Conservation (phyloP, 768 basidiomycete species). For the Myochromella boudieri region DNA sequence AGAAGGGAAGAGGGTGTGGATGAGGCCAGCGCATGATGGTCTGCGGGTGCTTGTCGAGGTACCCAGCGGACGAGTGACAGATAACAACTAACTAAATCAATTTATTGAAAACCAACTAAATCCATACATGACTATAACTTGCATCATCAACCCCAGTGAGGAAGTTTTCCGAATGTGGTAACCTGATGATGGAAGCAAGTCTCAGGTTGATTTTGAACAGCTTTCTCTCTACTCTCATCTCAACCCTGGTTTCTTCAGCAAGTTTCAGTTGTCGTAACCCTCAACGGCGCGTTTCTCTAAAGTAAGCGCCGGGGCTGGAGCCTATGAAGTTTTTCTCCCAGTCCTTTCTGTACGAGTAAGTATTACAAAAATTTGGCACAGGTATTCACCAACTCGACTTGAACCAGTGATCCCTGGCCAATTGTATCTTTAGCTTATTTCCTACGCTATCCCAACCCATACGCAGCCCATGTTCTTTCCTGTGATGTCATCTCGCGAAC, state of each 20-base stretch:
- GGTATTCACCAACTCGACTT: background rate
- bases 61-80: constrained; percentile 42
- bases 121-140: background rate
- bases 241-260: too few relatives aligned
- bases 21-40: constrained; percentile 78
- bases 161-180: constrained; percentile 2
- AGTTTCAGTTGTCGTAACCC: background rate
- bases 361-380: constrained; percentile 2
- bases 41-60: constrained; percentile 51
- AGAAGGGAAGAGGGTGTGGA: constrained; percentile 51
- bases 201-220: constrained; percentile 12
- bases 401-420: constrained; percentile 85
- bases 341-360: constrained; percentile 56
- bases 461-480: constrained; percentile 89
- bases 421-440: constrained; percentile 94
- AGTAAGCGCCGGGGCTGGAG: constrained; percentile 27
- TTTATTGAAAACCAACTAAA: constrained; percentile 1
- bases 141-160: background rate
- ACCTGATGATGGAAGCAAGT: constrained; percentile 11
- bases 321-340: constrained; percentile 59
- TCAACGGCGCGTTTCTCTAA: background rate
- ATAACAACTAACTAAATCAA: constrained; percentile 45
- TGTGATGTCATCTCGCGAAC: constrained; percentile 92
- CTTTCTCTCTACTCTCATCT: constrained; percentile 6
- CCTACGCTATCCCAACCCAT: constrained; percentile 94